Percentiles rank a stretch among this genome's conserved stretches.
Evolutionary conservation across 2,329 filamentous ascomycete genomes (phyloP).

Genomic region (Penicillium sp.): DNA sequence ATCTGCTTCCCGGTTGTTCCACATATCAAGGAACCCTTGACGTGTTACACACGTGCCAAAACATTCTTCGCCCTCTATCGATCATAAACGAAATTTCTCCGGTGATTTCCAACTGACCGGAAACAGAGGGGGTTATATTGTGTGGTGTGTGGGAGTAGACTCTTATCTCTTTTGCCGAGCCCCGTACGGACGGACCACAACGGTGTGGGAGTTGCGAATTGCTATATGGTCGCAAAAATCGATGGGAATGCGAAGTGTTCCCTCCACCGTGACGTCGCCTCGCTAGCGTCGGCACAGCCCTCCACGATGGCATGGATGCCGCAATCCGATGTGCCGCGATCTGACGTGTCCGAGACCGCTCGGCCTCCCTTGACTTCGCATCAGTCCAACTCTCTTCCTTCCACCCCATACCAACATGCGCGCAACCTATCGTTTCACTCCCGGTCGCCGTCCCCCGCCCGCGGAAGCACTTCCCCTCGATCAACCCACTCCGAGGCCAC

Average conservation of each 20-base stretch:
- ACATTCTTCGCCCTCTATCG: not conserved
- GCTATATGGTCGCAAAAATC: constrained; percentile 43
- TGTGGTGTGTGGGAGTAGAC: constrained; percentile 10
- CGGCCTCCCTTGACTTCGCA: constrained; percentile 56
- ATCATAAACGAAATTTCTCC: not conserved
- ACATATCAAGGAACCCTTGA: constrained; percentile 2
- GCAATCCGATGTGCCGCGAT: constrained; percentile 29
- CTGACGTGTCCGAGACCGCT: constrained; percentile 39
- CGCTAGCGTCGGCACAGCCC: constrained; percentile 41
- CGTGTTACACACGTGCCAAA: not conserved
- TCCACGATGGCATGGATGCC: constrained; percentile 44
- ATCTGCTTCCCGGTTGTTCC: not conserved
- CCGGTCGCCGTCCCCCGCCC: constrained; percentile 75
- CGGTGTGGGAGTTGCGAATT: constrained; percentile 31
- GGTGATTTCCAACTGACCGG: constrained; percentile 2
- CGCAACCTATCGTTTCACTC: constrained; percentile 79
- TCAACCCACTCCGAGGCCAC: constrained; percentile 90
- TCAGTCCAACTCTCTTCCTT: constrained; percentile 86
- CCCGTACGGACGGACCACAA: constrained; percentile 15
- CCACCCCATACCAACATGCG: constrained; percentile 86
- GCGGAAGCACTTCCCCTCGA: constrained; percentile 76
- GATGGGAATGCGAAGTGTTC: constrained; percentile 44
- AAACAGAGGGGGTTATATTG: constrained; percentile 6
- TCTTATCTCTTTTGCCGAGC: constrained; percentile 12
- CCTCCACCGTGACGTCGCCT: constrained; percentile 42